phyloP scores from a whole-genome alignment of 306 rosid species.

The Rosa multiflora region DNA sequence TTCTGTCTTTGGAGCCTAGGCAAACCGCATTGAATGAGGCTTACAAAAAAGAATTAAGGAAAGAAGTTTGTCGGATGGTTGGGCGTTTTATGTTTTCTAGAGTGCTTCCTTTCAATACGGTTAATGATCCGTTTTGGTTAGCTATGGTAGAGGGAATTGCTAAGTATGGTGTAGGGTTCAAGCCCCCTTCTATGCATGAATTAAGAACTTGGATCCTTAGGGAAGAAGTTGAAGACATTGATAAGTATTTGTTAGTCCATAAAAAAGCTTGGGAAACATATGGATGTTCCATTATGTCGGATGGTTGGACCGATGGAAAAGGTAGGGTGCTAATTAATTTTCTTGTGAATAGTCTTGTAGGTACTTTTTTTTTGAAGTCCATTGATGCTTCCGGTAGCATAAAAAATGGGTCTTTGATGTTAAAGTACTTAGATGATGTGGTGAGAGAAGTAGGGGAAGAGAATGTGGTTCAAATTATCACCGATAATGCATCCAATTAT shows the following conservation, averaged over 20 bases:
- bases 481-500: not conserved
- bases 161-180: not conserved
- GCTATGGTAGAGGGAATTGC: not conserved
- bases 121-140: not conserved
- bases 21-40: no score
- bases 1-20: no score
- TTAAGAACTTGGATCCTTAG: not conserved
- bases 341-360: not conserved
- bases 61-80: not conserved
- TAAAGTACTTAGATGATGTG: not conserved
- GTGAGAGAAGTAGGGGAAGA: not conserved
- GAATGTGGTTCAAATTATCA: not conserved
- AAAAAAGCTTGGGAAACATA: not conserved
- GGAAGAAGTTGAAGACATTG: not conserved
- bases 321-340: not conserved
- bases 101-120: not conserved
- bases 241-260: not conserved
- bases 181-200: conserved; percentile 3
- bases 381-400: not conserved
- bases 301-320: not conserved
- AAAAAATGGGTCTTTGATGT: not conserved
- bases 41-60: no score
- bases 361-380: not conserved
- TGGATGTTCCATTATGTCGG: not conserved
- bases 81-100: not conserved